Percentiles rank a stretch among this genome's conserved stretches.
These are phyloP conservation scores for Nakazawaea anatomiae DNA, from an alignment of 805 yeast genomes.

Conservation along the genomic window DNA sequence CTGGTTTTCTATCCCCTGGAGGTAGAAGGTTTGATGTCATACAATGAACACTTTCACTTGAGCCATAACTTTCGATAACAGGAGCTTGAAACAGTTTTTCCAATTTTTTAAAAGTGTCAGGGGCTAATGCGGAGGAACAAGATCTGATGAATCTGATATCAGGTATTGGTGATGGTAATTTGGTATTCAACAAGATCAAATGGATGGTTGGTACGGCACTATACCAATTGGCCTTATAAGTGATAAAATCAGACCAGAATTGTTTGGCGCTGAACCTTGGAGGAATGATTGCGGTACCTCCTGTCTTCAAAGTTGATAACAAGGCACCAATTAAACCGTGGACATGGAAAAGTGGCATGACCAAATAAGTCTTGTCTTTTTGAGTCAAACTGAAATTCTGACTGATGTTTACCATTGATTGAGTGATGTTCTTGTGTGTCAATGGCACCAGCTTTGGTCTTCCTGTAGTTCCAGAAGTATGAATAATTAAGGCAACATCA, in stretches of 20 bases:
- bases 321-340: constrained; percentile 69
- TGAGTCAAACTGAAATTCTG: constrained; percentile 47
- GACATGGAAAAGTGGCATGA: constrained; percentile 76
- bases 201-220: constrained; percentile 78
- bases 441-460: constrained; percentile 72
- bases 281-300: constrained; percentile 62
- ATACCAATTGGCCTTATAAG: constrained; percentile 57
- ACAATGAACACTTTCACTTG: constrained; percentile 81
- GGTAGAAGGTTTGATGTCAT: constrained; percentile 70
- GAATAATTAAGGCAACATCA: constrained; percentile 60
- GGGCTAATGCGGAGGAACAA: constrained; percentile 68
- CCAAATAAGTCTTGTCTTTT: constrained; percentile 52
- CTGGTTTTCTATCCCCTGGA: constrained; percentile 59
- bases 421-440: constrained; percentile 56
- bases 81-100: constrained; percentile 59
- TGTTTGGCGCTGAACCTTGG: constrained; percentile 49
- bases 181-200: constrained; percentile 51
- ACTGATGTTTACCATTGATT: constrained; percentile 53
- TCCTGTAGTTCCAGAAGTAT: constrained; percentile 75
- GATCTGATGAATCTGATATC: constrained; percentile 62
- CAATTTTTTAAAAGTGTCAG: constrained; percentile 51
- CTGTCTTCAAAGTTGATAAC: constrained; percentile 52
- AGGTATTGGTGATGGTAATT: constrained; percentile 45
- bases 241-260: constrained; percentile 55
- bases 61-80: constrained; percentile 71